Evolutionary conservation across 345 rosid species (phyloP).

Genomic region (Lepidium aucheri): DNA sequence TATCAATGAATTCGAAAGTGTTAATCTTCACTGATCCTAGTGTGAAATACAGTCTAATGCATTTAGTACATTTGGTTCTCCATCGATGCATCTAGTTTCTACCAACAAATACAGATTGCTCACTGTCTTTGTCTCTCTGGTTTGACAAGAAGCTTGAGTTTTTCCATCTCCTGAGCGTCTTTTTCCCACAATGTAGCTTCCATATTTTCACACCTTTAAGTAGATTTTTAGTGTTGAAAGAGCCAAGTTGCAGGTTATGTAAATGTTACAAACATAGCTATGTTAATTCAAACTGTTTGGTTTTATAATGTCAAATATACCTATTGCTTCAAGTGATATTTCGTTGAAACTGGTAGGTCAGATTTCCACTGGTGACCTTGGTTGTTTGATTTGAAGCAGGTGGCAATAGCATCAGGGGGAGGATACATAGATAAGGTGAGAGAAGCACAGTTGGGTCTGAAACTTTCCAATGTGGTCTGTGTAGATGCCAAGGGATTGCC

Average conservation of each 20-base stretch:
- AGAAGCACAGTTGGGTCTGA: slow-evolving; percentile 56
- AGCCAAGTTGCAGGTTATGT: background rate
- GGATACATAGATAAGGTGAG: slow-evolving; percentile 56
- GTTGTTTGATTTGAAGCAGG: slow-evolving; percentile 36
- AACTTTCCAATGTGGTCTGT: slow-evolving; percentile 48
- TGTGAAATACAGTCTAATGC: background rate
- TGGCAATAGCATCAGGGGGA: slow-evolving; percentile 73
- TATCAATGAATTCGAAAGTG: background rate
- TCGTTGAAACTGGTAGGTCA: background rate
- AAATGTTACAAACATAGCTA: background rate
- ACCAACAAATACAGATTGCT: background rate
- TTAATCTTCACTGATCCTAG: no score
- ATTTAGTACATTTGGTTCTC: background rate
- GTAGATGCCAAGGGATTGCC: slow-evolving; percentile 76
- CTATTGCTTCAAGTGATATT: background rate
- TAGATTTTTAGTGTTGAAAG: background rate
- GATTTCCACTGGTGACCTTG: background rate
- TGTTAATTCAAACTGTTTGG: background rate
- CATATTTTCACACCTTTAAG: background rate
- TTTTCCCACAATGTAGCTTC: background rate
- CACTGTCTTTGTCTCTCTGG: background rate
- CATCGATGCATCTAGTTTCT: background rate
- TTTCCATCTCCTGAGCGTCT: background rate
- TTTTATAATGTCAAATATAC: background rate
- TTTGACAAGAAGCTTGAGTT: background rate